These are phyloP conservation scores for Raphanus hybrid DNA, from an alignment of 441 rosid genomes.

Conservation along the genomic window DNA sequence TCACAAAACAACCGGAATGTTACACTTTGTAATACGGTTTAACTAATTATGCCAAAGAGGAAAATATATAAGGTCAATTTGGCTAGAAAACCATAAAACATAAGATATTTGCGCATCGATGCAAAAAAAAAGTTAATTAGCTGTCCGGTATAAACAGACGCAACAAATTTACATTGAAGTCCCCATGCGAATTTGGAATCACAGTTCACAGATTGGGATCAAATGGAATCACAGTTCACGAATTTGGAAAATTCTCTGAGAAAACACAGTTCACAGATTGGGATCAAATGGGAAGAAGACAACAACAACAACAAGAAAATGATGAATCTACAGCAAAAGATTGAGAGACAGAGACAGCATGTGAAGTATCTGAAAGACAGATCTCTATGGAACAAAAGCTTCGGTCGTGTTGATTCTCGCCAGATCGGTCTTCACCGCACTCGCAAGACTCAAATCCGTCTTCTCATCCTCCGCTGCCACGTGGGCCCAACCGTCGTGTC, in stretches of 20 bases:
- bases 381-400: constrained; percentile 86
- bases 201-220: no score
- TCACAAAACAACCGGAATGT: no score
- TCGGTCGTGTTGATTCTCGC: constrained; percentile 66
- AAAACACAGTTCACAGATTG: constrained; percentile 46
- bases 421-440: constrained; percentile 66
- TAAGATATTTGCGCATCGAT: no score
- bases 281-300: constrained; percentile 40
- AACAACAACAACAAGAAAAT: constrained; percentile 45
- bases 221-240: constrained; percentile 6
- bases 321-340: constrained; percentile 68
- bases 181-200: no score
- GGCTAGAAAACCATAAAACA: no score
- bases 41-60: no score
- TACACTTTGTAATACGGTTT: background rate
- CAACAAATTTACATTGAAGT: no score
- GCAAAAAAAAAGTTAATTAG: no score
- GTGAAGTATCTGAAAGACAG: constrained; percentile 78
- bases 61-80: no score
- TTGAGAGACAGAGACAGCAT: constrained; percentile 72
- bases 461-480: constrained; percentile 41
- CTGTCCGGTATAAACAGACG: no score
- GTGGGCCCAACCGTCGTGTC: constrained; percentile 55
- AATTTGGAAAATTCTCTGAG: constrained; percentile 56
- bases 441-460: constrained; percentile 74